phyloP scores from a whole-genome alignment of 495 filamentous ascomycete species.

The Pyrenula aspistea region DNA sequence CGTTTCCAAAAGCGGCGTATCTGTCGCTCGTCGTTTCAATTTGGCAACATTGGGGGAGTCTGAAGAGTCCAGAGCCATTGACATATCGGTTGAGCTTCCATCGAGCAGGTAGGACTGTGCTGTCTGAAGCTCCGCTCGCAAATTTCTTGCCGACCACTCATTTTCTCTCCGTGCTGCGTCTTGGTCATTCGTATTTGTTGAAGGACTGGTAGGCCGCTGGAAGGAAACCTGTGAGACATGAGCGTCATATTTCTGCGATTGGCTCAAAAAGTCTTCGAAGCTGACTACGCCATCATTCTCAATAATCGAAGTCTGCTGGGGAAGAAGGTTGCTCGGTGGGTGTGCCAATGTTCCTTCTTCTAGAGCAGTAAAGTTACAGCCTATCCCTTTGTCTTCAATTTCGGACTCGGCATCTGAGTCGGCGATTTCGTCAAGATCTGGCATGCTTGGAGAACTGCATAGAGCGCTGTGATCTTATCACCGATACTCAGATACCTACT shows the following conservation, averaged over 20 bases:
- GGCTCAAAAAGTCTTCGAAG: background rate
- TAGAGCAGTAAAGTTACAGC: background rate
- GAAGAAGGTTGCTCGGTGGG: no score
- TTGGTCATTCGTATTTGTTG: background rate
- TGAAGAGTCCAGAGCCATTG: background rate
- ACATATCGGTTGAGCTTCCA: background rate
- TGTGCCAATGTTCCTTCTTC: no score
- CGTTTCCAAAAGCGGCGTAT: background rate
- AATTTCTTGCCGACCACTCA: background rate
- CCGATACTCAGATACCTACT: no score
- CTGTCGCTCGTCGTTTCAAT: background rate
- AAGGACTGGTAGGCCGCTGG: background rate
- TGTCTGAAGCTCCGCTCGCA: background rate
- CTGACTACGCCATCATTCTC: background rate
- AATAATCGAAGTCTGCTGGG: no score
- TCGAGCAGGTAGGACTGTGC: background rate
- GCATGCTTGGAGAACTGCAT: background rate
- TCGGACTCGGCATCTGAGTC: slow-evolving; percentile 1
- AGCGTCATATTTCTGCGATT: background rate
- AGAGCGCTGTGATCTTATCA: background rate
- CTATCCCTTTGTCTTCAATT: background rate
- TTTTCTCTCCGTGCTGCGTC: background rate
- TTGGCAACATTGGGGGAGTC: slow-evolving; percentile 1
- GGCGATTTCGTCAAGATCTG: background rate
- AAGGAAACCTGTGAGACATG: background rate